Base-by-base conservation (phyloP, 495 filamentous ascomycete genomes). In the Pseudevernia furfuracea region DNA sequence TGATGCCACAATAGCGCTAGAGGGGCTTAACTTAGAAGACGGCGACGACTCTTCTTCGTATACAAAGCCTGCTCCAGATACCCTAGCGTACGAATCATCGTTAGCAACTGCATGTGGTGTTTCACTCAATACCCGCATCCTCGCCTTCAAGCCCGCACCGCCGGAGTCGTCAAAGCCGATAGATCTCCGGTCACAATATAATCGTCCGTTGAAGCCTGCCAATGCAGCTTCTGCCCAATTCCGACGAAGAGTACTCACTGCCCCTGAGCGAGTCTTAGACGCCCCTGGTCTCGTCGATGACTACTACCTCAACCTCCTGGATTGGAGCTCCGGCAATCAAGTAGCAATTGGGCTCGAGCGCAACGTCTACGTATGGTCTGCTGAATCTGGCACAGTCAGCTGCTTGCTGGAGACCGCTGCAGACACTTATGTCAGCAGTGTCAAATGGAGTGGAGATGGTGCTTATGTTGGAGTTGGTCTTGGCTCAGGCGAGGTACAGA, bases 361-460 rank as follows among this genome's bases (percentile, higher is more conserved):
- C 60, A 95, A 86, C 66, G 93, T 97, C 64, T 99, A 97, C 70
- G 89, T 99, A 69, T 99, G 95, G 94, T 97, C 93, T n/a, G 94
- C 95, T 19, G 93, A 99, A 52, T 85, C 89, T 63, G 94, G 94
- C 63, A 80, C 88, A 4, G 94, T 97, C 43, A 88, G 81, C 77
- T 89, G 85, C 68, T 87, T 99, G 28, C 75, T 97, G 39, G 94
- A 97, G 77, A 89, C 89, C 4, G 80, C 82, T 53, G 79, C 89
- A 12, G 94, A 97, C 72, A 97, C 93, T 25, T 99, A 99, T 71
- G 86, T 99, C 68, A 92, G 92, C 80, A 96, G 90, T 66, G 94
- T 99, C 66, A 96, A 96, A 76, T 99, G 95, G 94, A 97, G 93
- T 68, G 89, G 88, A 55, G 94, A 99, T 69, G 95, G 94, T 52